Evolutionary conservation across 192 early-diverging fungal species (phyloP).

Genomic region (Chytriomyces sp.): DNA sequence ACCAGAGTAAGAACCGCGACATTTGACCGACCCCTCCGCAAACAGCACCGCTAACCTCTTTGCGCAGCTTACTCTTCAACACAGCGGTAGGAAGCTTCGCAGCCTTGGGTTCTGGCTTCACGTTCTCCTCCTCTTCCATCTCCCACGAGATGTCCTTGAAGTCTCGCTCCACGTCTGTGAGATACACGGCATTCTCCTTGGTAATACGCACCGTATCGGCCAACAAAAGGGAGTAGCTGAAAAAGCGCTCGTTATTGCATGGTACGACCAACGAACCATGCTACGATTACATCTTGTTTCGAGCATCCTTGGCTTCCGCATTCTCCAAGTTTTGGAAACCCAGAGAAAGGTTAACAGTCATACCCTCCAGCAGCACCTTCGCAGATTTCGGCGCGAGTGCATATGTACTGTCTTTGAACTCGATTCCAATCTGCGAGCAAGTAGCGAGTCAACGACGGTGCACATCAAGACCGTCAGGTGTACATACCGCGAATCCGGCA

Average conservation of each 20-base stretch:
- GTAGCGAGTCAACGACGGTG: neutral
- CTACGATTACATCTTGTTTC: slow-evolving; percentile 73
- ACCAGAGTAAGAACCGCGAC: slow-evolving; percentile 36
- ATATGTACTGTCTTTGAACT: slow-evolving; percentile 87
- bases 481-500: slow-evolving; percentile 80
- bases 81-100: slow-evolving; percentile 29
- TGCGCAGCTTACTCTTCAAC: slow-evolving; percentile 38
- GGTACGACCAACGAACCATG: no score
- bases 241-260: slow-evolving; percentile 5
- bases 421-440: slow-evolving; percentile 77
- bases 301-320: slow-evolving; percentile 65
- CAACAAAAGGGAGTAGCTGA: slow-evolving; percentile 78
- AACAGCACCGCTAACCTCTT: slow-evolving; percentile 21
- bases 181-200: slow-evolving; percentile 52
- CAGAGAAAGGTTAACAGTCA: slow-evolving; percentile 82
- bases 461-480: slow-evolving; percentile 3
- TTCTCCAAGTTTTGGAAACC: slow-evolving; percentile 88
- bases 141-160: slow-evolving; percentile 54
- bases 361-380: slow-evolving; percentile 70
- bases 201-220: slow-evolving; percentile 78
- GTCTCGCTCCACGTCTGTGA: slow-evolving; percentile 68
- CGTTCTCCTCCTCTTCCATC: slow-evolving; percentile 46
- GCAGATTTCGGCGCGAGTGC: slow-evolving; percentile 72
- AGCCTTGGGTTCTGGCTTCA: slow-evolving; percentile 16
- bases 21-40: neutral